A percentile compares a stretch with the other conserved stretches of the same genome.
phyloP scores from a whole-genome alignment of 2,329 filamentous ascomycete species.

The Lachnellula subtilissima region DNA sequence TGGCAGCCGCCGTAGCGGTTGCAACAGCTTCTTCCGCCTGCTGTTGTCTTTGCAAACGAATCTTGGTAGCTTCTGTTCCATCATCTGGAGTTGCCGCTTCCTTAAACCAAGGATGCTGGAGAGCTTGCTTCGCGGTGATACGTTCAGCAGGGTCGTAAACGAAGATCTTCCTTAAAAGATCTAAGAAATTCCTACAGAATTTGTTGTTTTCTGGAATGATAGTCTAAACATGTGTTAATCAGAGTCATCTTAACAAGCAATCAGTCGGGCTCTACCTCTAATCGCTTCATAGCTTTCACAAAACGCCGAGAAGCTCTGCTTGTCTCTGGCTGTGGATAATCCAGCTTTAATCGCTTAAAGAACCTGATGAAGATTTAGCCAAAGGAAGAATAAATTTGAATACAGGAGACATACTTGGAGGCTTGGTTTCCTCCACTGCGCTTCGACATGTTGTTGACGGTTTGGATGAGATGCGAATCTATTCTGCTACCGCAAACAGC shows the following conservation, averaged over 20 bases:
- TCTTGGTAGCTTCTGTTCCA: slow-evolving; percentile 63
- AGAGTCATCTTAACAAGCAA: not conserved
- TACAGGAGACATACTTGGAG: slow-evolving; percentile 51
- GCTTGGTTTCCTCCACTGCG: slow-evolving; percentile 55
- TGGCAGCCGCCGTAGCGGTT: slow-evolving; percentile 6
- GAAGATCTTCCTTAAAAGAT: slow-evolving; percentile 62
- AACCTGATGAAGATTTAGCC: slow-evolving; percentile 46
- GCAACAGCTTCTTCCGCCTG: slow-evolving; percentile 16
- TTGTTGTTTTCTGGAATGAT: slow-evolving; percentile 57
- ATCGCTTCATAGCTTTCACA: slow-evolving; percentile 66
- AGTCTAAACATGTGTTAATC: slow-evolving; percentile 42
- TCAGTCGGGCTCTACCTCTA: slow-evolving; percentile 46
- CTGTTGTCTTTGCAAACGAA: slow-evolving; percentile 38
- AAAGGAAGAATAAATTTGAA: not conserved
- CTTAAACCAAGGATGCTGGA: slow-evolving; percentile 65
- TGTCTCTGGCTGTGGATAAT: slow-evolving; percentile 61
- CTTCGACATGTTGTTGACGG: slow-evolving; percentile 52
- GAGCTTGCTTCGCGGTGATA: slow-evolving; percentile 61
- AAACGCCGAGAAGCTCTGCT: slow-evolving; percentile 61
- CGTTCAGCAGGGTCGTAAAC: slow-evolving; percentile 61
- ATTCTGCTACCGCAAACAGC: slow-evolving; percentile 57
- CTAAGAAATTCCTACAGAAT: slow-evolving; percentile 59
- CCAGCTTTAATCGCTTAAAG: slow-evolving; percentile 61
- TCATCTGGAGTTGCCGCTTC: slow-evolving; percentile 60
- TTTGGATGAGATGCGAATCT: slow-evolving; percentile 53